Conservation (phyloP, 768 basidiomycete species). For the Rhizopogon rudus region DNA sequence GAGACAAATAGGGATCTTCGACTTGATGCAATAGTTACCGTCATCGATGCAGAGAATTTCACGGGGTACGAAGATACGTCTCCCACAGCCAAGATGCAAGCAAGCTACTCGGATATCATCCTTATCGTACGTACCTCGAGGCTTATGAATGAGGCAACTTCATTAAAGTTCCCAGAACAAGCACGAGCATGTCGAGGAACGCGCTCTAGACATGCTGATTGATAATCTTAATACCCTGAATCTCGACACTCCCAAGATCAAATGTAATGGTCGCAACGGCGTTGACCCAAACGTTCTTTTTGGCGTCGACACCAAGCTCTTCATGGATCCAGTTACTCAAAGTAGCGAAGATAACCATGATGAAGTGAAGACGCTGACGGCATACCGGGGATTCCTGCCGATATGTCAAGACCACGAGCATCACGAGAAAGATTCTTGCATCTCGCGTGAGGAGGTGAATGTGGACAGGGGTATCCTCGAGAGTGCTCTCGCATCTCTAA, state of each 20-base stretch:
- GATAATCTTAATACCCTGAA: slow-evolving; percentile 90
- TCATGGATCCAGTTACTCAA: slow-evolving; percentile 25
- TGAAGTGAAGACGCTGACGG: slow-evolving; percentile 79
- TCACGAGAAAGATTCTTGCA: slow-evolving; percentile 4
- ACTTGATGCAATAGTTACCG: slow-evolving; percentile 88
- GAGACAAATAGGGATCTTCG: slow-evolving; percentile 72
- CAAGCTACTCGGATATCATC: slow-evolving; percentile 92
- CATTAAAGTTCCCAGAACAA: slow-evolving; percentile 56
- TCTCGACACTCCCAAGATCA: slow-evolving; percentile 83
- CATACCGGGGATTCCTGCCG: slow-evolving; percentile 39
- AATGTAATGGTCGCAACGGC: slow-evolving; percentile 55
- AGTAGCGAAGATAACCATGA: slow-evolving; percentile 49
- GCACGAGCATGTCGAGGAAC: slow-evolving; percentile 81
- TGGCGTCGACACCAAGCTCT: slow-evolving; percentile 85
- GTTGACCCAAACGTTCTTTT: slow-evolving; percentile 80
- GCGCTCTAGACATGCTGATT: slow-evolving; percentile 73
- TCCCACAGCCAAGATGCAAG: slow-evolving; percentile 89
- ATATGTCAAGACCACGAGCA: slow-evolving; percentile 14
- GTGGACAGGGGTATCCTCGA: slow-evolving; percentile 36
- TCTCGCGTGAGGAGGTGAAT: slow-evolving; percentile 7
- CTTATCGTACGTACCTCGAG: slow-evolving; percentile 54
- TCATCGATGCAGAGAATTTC: slow-evolving; percentile 90
- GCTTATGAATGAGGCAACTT: slow-evolving; percentile 6
- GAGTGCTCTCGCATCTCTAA: slow-evolving; percentile 44
- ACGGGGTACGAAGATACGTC: slow-evolving; percentile 89